Percentiles rank a stretch among this genome's conserved stretches.
Evolutionary conservation across 2,329 filamentous ascomycete genomes (phyloP).

Genomic region (Reticulascus tulasneorum): DNA sequence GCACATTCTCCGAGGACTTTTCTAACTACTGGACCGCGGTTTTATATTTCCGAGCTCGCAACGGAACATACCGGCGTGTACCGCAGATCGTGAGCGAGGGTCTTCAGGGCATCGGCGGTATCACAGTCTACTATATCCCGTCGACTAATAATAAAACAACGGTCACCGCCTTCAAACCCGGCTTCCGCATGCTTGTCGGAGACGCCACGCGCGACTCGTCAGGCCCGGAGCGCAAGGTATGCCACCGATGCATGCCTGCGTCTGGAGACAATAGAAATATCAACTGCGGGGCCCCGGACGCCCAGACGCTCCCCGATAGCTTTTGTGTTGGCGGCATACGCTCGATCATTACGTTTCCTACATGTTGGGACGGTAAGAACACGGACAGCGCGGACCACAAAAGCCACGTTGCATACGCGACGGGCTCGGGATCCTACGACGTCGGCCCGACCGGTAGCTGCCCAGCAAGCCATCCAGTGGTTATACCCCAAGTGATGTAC

Average conservation of each 20-base stretch:
- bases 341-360: no score
- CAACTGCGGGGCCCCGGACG: no score
- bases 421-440: slow-evolving; percentile 7
- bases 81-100: slow-evolving; percentile 28
- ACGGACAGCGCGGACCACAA: slow-evolving; percentile 9
- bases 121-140: slow-evolving; percentile 38
- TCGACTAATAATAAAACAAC: slow-evolving; percentile 32
- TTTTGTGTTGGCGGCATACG: no score
- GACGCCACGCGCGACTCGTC: no score
- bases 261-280: no score
- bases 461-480: slow-evolving; percentile 9
- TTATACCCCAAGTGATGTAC: slow-evolving; percentile 11
- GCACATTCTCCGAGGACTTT: slow-evolving; percentile 30
- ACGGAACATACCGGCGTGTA: slow-evolving; percentile 29
- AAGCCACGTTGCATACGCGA: slow-evolving; percentile 8
- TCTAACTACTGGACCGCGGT: slow-evolving; percentile 33
- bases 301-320: no score
- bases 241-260: no score
- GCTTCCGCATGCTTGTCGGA: slow-evolving; percentile 40
- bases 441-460: slow-evolving; percentile 11
- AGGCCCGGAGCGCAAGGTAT: no score
- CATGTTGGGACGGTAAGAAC: slow-evolving; percentile 13
- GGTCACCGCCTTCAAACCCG: slow-evolving; percentile 39
- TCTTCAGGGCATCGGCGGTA: slow-evolving; percentile 23
- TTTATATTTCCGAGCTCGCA: slow-evolving; percentile 22